Evolutionary conservation across 352 stramenopile genomes (phyloP).

Genomic region (Peronospora belbahrii): DNA sequence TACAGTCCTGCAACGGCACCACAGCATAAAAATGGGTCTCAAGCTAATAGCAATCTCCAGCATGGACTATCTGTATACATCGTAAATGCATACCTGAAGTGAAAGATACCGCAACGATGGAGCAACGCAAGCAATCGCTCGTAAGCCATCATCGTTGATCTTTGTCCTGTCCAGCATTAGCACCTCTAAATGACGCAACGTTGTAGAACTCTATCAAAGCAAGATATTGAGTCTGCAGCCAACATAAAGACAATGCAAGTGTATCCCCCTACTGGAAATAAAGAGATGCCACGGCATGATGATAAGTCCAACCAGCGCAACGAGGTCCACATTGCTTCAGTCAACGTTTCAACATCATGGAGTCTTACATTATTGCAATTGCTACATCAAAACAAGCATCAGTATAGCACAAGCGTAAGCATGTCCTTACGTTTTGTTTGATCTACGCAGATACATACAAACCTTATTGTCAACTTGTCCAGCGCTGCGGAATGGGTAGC

Average conservation of each 20-base stretch:
- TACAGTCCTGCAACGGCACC: conserved; percentile 36
- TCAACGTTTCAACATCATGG: conserved; percentile 30
- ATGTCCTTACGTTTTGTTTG: too few relatives aligned
- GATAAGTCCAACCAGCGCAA: conserved; percentile 49
- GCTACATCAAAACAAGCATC: conserved; percentile 7
- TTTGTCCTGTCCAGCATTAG: conserved; percentile 56
- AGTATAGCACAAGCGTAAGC: too few relatives aligned
- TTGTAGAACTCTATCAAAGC: conserved; percentile 16
- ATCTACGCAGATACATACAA: too few relatives aligned
- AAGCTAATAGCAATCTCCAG: neutral
- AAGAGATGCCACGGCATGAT: conserved; percentile 32
- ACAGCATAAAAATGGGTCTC: neutral
- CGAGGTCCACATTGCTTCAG: conserved; percentile 21
- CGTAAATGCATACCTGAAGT: conserved; percentile 35
- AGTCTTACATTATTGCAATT: conserved; percentile 23
- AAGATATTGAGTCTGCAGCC: neutral
- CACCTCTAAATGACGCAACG: conserved; percentile 38
- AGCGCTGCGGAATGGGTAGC: too few relatives aligned
- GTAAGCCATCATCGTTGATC: conserved; percentile 40
- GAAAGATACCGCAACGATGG: conserved; percentile 52
- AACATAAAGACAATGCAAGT: neutral
- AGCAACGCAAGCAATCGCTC: conserved; percentile 24
- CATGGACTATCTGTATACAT: neutral
- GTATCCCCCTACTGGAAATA: conserved; percentile 27
- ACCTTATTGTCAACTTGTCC: too few relatives aligned